These are phyloP conservation scores for Purpureocillium takamizusanense DNA, from an alignment of 2,329 filamentous ascomycete species.

Conservation along the genomic window DNA sequence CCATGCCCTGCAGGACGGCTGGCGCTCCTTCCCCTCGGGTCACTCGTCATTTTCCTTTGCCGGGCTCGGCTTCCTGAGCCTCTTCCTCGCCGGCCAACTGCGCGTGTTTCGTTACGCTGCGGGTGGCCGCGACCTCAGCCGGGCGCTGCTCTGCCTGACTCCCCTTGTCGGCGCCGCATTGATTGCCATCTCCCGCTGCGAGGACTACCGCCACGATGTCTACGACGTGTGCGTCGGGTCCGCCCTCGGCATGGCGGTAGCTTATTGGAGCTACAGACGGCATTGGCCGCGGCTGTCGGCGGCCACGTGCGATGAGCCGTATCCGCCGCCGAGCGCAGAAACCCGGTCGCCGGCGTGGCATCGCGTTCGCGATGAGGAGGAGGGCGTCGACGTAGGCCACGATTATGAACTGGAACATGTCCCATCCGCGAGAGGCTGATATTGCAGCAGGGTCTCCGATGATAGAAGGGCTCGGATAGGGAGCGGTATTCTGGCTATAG, in stretches of 20 bases:
- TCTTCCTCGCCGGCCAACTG: conserved; percentile 61
- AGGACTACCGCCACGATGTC: conserved; percentile 64
- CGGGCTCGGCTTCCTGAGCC: conserved; percentile 64
- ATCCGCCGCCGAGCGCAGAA: conserved; percentile 35
- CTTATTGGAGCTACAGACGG: conserved; percentile 57
- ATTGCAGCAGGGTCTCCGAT: background rate
- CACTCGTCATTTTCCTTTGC: conserved; percentile 74
- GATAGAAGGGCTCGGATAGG: background rate
- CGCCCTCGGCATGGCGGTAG: conserved; percentile 47
- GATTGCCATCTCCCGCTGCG: conserved; percentile 59
- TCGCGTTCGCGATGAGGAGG: conserved; percentile 46
- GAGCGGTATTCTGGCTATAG: no score
- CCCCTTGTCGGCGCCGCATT: conserved; percentile 55
- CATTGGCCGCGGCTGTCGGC: conserved; percentile 52
- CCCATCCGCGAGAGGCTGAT: conserved; percentile 15
- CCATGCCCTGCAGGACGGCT: conserved; percentile 69
- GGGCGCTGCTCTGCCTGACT: conserved; percentile 46
- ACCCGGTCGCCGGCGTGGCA: conserved; percentile 23
- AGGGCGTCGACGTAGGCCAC: conserved; percentile 31
- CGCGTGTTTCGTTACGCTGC: conserved; percentile 41
- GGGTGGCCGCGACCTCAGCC: conserved; percentile 41
- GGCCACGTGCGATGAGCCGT: conserved; percentile 46
- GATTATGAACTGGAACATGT: conserved; percentile 13
- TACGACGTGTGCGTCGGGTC: conserved; percentile 59
- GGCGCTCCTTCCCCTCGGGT: conserved; percentile 74